A percentile compares a stretch with the other conserved stretches of the same genome.
These are phyloP conservation scores for Melampsora larici-populina DNA, from an alignment of 1,284 basidiomycete species.

Conservation along the genomic window DNA sequence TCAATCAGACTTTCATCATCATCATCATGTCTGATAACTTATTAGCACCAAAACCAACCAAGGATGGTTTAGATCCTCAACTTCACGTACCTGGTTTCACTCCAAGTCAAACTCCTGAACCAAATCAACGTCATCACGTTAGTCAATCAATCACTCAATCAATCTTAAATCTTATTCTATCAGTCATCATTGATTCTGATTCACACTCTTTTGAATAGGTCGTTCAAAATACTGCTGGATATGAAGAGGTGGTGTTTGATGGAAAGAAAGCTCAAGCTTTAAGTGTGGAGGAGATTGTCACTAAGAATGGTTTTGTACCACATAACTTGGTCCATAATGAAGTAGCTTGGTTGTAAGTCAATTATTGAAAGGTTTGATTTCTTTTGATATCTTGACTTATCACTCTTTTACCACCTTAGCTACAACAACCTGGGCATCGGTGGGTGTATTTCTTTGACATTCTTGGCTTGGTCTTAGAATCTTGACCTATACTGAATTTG, in stretches of 20 bases:
- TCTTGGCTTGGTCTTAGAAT: not conserved
- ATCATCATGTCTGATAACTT: constrained; percentile 30
- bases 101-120: constrained; percentile 43
- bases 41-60: constrained; percentile 16
- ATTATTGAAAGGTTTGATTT: constrained; percentile 28
- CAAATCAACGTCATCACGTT: constrained; percentile 41
- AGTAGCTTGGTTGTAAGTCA: constrained; percentile 54
- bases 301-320: constrained; percentile 53
- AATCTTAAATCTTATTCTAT: too few species aligned
- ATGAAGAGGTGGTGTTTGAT: constrained; percentile 52
- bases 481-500: not conserved
- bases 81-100: constrained; percentile 43
- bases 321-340: constrained; percentile 52
- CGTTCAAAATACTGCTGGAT: constrained; percentile 47
- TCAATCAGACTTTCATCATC: not conserved
- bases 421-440: constrained; percentile 43
- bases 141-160: not conserved
- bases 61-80: not conserved
- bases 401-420: not conserved
- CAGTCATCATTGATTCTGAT: not conserved
- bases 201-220: constrained; percentile 4
- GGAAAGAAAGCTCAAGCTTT: constrained; percentile 54
- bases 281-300: constrained; percentile 50
- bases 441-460: constrained; percentile 5
- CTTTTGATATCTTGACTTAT: constrained; percentile 15